Evolutionary conservation across 371 early-diverging fungal genomes (phyloP).

Genomic region (Apophysomyces variabilis): DNA sequence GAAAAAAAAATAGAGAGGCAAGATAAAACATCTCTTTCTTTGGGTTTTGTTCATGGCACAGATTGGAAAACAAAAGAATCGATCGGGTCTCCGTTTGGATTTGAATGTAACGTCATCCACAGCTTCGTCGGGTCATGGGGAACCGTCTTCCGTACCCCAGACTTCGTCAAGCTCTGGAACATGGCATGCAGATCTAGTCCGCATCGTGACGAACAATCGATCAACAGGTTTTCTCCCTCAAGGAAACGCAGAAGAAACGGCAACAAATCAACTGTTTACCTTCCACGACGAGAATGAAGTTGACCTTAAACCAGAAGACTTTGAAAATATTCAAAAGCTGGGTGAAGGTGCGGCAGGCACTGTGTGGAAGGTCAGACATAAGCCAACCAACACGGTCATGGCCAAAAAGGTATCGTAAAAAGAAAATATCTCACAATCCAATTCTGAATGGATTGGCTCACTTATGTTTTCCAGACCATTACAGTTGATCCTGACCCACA

Average conservation of each 20-base stretch:
- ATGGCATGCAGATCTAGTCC: constrained; percentile 42
- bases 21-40: neutral
- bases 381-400: constrained; percentile 81
- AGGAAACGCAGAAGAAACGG: neutral
- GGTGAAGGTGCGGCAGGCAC: constrained; percentile 95
- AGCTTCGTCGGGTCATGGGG: constrained; percentile 22
- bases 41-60: constrained; percentile 46
- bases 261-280: neutral
- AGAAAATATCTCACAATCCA: no score
- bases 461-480: constrained; percentile 48
- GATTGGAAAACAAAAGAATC: constrained; percentile 36
- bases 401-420: constrained; percentile 78
- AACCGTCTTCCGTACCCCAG: constrained; percentile 17
- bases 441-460: no score
- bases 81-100: constrained; percentile 37
- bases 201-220: constrained; percentile 37
- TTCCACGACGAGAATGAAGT: constrained; percentile 25
- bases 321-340: constrained; percentile 70
- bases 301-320: constrained; percentile 58
- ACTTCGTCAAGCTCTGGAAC: constrained; percentile 21
- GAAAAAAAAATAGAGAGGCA: no score
- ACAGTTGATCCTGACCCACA: constrained; percentile 70
- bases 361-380: constrained; percentile 84
- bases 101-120: constrained; percentile 29
- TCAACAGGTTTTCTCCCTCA: constrained; percentile 22